A percentile compares a stretch with the other conserved stretches of the same genome.
These are phyloP conservation scores for Apiospora aurea DNA, from an alignment of 2,329 filamentous ascomycete genomes.

Conservation along the genomic window DNA sequence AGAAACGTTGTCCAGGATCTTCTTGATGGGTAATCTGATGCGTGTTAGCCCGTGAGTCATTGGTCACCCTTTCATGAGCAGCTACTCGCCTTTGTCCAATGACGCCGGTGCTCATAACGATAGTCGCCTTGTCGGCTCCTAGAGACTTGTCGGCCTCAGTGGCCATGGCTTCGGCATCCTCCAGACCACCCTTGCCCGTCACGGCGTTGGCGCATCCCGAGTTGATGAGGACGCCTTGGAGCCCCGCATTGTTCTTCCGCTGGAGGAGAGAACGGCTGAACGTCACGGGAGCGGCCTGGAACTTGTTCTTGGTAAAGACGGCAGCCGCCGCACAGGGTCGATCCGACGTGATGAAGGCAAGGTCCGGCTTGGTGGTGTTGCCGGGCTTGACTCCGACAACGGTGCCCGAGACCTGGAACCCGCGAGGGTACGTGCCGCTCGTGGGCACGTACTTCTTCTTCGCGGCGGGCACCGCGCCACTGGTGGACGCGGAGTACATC, in stretches of 20 bases:
- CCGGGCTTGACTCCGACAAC: constrained; percentile 93
- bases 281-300: constrained; percentile 94
- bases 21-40: constrained; percentile 81
- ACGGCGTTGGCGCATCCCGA: constrained; percentile 98
- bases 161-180: constrained; percentile 89
- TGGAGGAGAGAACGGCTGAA: constrained; percentile 78
- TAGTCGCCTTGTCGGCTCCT: constrained; percentile 63
- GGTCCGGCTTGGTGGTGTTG: constrained; percentile 90
- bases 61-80: background rate
- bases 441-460: constrained; percentile 93
- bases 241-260: constrained; percentile 69
- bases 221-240: constrained; percentile 88
- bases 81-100: constrained; percentile 81
- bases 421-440: constrained; percentile 85
- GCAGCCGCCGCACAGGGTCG: constrained; percentile 85
- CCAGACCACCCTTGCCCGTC: constrained; percentile 85
- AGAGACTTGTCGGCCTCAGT: constrained; percentile 73
- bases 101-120: constrained; percentile 98
- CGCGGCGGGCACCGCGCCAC: constrained; percentile 70
- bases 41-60: background rate
- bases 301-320: constrained; percentile 98
- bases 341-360: constrained; percentile 88
- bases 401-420: constrained; percentile 85
- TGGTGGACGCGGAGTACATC: constrained; percentile 64
- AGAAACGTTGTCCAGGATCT: constrained; percentile 85